Conservation (phyloP, 2,329 filamentous ascomycete species). For the Penicillium glabrum region DNA sequence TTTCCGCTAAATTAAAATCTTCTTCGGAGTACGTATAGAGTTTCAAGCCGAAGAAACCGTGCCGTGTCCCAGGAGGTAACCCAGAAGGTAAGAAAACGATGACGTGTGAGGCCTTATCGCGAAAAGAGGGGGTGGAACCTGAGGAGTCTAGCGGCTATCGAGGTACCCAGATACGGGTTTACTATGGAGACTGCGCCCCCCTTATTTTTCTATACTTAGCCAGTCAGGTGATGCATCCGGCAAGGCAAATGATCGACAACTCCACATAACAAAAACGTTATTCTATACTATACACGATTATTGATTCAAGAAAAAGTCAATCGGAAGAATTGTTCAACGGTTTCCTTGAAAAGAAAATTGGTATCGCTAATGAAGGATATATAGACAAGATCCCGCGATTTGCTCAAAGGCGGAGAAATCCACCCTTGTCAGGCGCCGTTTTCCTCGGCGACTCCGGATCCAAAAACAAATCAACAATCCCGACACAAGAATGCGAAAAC, state of each 20-base stretch:
- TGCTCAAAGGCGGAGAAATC: slow-evolving; percentile 6
- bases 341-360: background rate
- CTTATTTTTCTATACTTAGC: slow-evolving; percentile 1
- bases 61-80: background rate
- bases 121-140: slow-evolving; percentile 28
- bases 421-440: slow-evolving; percentile 14
- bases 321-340: background rate
- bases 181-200: slow-evolving; percentile 1
- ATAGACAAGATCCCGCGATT: slow-evolving; percentile 18
- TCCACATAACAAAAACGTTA: background rate
- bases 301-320: background rate
- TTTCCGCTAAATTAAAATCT: background rate
- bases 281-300: background rate
- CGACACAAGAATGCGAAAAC: slow-evolving; percentile 11
- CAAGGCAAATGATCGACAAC: background rate
- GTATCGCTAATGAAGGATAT: slow-evolving; percentile 13
- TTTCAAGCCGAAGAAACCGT: background rate
- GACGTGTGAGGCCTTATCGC: slow-evolving; percentile 26
- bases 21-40: background rate
- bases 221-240: slow-evolving; percentile 2
- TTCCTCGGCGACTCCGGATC: slow-evolving; percentile 12
- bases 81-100: slow-evolving; percentile 7
- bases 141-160: slow-evolving; percentile 11
- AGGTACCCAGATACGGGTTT: slow-evolving; percentile 1
- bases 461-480: slow-evolving; percentile 6